Conservation (phyloP, 2,329 filamentous ascomycete species). For the Ascochyta fabae region DNA sequence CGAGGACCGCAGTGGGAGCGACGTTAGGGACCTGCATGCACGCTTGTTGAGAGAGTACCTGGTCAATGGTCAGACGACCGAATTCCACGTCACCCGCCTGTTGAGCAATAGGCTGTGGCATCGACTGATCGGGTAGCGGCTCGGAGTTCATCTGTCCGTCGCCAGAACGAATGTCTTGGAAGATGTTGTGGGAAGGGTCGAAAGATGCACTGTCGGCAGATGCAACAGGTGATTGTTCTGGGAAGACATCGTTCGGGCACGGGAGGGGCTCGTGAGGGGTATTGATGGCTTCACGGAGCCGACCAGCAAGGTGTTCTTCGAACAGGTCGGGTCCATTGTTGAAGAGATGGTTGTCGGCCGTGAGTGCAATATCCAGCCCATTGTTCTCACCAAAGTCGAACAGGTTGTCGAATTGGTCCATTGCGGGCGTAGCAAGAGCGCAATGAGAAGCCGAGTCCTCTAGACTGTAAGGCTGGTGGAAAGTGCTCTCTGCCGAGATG, state of each 20-base stretch:
- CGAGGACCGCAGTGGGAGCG: neutral
- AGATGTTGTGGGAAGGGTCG: neutral
- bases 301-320: neutral
- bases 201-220: neutral
- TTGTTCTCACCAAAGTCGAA: neutral
- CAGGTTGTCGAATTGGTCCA: neutral
- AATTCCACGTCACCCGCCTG: neutral
- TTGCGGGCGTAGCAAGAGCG: neutral
- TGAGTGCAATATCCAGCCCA: neutral
- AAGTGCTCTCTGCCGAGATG: neutral
- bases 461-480: neutral
- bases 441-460: neutral
- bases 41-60: neutral
- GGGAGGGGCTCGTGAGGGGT: neutral
- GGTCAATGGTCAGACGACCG: neutral
- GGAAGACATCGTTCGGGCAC: neutral
- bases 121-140: neutral
- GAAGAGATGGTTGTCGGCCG: conserved; percentile 1
- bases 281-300: neutral
- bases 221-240: neutral
- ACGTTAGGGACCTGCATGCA: neutral
- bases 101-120: neutral
- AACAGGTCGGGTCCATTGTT: conserved; percentile 1
- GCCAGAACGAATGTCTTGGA: neutral
- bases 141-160: neutral